Conservation (phyloP, 345 rosid genomes). For the Salix arbutifolia region DNA sequence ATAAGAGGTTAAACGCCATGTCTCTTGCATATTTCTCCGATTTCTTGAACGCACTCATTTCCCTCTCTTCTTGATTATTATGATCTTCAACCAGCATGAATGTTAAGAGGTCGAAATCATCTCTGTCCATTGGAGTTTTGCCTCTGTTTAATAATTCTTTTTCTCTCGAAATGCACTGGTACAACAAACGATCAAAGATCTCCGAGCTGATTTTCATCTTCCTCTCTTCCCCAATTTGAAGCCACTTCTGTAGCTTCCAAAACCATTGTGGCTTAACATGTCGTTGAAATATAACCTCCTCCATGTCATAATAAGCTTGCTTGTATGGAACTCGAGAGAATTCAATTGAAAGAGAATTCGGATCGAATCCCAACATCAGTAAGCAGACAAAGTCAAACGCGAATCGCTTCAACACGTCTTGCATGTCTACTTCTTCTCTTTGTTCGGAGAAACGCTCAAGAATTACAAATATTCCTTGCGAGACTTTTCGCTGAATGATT, state of each 20-base stretch:
- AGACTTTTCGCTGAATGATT: neutral
- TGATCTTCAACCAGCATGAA: neutral
- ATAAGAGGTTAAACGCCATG: neutral
- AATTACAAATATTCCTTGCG: constrained; percentile 9
- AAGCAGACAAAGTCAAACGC: neutral
- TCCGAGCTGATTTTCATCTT: neutral
- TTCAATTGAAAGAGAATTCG: neutral
- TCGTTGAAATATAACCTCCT: neutral
- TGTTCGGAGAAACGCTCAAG: neutral
- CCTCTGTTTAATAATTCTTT: no score
- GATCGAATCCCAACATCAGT: constrained; percentile 2
- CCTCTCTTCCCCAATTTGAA: constrained; percentile 5
- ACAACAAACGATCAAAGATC: neutral
- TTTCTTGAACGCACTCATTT: neutral
- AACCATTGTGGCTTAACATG: neutral
- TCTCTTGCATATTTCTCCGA: constrained; percentile 1
- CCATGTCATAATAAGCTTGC: neutral
- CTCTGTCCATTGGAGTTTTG: neutral
- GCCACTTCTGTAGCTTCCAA: constrained; percentile 12
- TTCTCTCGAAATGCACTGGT: neutral
- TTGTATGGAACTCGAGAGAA: neutral
- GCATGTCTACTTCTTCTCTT: constrained; percentile 8
- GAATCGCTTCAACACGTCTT: constrained; percentile 14
- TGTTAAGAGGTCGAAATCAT: neutral
- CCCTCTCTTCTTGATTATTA: no score